Conservation (phyloP, 2,329 filamentous ascomycete species). For the Leptodontidium sp. region DNA sequence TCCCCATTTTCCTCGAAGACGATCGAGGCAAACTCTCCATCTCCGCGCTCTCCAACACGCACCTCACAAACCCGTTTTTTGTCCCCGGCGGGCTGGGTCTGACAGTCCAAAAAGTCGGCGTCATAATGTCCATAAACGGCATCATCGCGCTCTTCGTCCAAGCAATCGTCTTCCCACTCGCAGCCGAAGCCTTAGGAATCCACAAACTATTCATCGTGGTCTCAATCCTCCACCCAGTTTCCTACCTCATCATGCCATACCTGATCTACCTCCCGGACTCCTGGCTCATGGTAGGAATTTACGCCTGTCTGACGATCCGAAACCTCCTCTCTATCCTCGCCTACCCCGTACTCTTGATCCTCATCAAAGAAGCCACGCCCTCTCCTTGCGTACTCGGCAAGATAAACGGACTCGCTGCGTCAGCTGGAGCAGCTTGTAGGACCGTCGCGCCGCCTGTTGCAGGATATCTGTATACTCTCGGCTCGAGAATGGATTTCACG, state of each 20-base stretch:
- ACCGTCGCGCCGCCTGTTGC: conserved; percentile 73
- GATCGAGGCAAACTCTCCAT: conserved; percentile 55
- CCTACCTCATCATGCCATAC: conserved; percentile 66
- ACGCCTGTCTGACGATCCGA: conserved; percentile 55
- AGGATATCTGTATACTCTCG: conserved; percentile 69
- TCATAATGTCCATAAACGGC: conserved; percentile 67
- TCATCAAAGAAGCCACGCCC: conserved; percentile 72
- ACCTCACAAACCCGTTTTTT: conserved; percentile 55
- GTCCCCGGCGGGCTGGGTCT: conserved; percentile 70
- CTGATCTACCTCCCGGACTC: conserved; percentile 61
- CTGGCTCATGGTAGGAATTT: conserved; percentile 65
- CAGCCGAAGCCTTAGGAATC: conserved; percentile 65
- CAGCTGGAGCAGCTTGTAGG: conserved; percentile 70
- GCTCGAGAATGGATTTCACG: conserved; percentile 65
- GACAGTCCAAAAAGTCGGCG: conserved; percentile 67
- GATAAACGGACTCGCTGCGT: conserved; percentile 72
- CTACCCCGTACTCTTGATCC: conserved; percentile 71
- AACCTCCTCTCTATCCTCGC: conserved; percentile 69
- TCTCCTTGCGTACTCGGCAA: conserved; percentile 64
- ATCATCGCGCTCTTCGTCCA: conserved; percentile 67
- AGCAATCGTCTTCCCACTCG: conserved; percentile 66
- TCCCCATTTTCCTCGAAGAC: conserved; percentile 94
- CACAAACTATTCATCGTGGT: conserved; percentile 50
- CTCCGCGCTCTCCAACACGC: conserved; percentile 33
- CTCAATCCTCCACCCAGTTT: conserved; percentile 38